Conservation (phyloP, 306 rosid genomes). For the Dalbergia oliveri region DNA sequence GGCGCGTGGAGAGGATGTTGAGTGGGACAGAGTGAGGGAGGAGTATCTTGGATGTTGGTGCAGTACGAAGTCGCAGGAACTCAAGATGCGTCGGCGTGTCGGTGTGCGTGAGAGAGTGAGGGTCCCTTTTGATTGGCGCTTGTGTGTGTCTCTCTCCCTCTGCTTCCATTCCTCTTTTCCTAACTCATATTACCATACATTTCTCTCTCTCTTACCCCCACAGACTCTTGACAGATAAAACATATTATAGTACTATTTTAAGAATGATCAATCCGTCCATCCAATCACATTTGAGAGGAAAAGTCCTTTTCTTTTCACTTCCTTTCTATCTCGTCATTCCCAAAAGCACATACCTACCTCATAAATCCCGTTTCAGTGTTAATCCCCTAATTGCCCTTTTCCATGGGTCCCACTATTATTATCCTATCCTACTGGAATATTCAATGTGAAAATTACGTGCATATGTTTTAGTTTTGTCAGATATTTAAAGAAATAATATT, state of each 20-base stretch:
- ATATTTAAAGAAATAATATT: too few relatives aligned
- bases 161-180: background rate
- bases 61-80: constrained; percentile 38
- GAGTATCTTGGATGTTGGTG: constrained; percentile 16
- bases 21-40: constrained; percentile 32
- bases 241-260: background rate
- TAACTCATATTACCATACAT: too few relatives aligned
- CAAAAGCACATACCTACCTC: background rate
- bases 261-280: background rate
- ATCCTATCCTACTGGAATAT: too few relatives aligned
- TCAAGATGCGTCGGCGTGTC: constrained; percentile 43
- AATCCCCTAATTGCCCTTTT: constrained; percentile 20
- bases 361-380: background rate
- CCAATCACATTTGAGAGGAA: constrained; percentile 1
- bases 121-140: background rate
- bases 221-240: background rate
- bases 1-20: constrained; percentile 29
- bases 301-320: background rate
- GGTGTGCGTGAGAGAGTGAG: background rate
- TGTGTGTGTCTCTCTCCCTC: background rate
- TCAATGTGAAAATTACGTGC: too few relatives aligned
- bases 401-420: background rate
- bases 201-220: background rate
- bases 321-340: background rate
- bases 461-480: too few relatives aligned